Percentiles rank a stretch among this genome's conserved stretches.
These are phyloP conservation scores for Pugionium dolabratum DNA, from an alignment of 345 rosid species.

Conservation along the genomic window DNA sequence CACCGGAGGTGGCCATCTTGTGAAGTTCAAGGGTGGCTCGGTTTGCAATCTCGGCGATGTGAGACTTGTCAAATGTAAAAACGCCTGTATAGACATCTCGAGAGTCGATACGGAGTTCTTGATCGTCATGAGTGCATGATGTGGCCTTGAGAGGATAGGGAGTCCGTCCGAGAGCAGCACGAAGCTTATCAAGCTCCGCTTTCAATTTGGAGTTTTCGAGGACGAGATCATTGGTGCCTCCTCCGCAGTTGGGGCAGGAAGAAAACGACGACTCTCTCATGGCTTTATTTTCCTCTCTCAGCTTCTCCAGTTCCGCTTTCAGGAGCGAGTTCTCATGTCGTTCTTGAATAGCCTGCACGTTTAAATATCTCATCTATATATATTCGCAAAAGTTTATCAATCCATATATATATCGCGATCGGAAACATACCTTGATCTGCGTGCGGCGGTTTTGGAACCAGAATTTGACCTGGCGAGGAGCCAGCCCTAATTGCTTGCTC, in stretches of 20 bases:
- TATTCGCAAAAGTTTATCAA: neutral
- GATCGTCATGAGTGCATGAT: constrained; percentile 41
- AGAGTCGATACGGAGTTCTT: constrained; percentile 62
- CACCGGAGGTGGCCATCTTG: constrained; percentile 73
- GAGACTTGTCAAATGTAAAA: constrained; percentile 74
- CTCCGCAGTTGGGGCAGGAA: constrained; percentile 82
- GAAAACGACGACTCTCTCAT: constrained; percentile 72
- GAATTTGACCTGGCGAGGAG: constrained; percentile 97
- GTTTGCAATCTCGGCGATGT: constrained; percentile 66
- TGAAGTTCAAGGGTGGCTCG: constrained; percentile 81
- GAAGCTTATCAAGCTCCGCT: constrained; percentile 84
- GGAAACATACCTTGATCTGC: constrained; percentile 70
- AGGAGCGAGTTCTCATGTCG: constrained; percentile 89
- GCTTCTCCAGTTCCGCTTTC: constrained; percentile 83
- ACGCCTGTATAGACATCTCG: constrained; percentile 67
- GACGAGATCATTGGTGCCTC: constrained; percentile 61
- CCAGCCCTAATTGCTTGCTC: constrained; percentile 91
- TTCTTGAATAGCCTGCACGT: constrained; percentile 80
- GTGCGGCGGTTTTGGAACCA: constrained; percentile 99
- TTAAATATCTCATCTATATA: neutral
- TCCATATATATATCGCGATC: neutral
- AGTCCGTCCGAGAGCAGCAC: constrained; percentile 60
- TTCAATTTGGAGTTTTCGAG: constrained; percentile 88
- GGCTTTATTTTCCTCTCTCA: constrained; percentile 77
- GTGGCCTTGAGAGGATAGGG: constrained; percentile 45